These are phyloP conservation scores for Boletus reticuloceps DNA, from an alignment of 768 basidiomycete genomes.

Conservation along the genomic window DNA sequence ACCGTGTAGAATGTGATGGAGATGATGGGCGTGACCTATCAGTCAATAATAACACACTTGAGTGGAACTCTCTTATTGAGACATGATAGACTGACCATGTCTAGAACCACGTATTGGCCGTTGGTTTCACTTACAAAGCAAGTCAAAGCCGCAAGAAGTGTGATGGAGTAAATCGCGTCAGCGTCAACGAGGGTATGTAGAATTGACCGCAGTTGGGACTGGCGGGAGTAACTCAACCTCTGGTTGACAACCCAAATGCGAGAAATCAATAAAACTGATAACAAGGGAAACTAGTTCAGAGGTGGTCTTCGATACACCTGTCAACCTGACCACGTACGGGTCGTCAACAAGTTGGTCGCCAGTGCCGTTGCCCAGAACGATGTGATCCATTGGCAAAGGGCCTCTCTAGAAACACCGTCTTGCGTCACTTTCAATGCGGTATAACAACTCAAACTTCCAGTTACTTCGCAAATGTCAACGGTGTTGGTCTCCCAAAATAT, in stretches of 20 bases:
- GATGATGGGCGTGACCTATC: not conserved
- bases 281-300: not conserved
- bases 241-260: not conserved
- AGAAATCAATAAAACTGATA: not conserved
- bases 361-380: constrained; percentile 19
- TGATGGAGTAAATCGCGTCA: not conserved
- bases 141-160: not conserved
- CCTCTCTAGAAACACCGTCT: not conserved
- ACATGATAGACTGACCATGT: not conserved
- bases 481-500: not conserved
- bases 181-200: not conserved
- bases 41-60: not conserved
- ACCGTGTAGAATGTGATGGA: not conserved
- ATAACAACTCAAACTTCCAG: not conserved
- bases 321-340: constrained; percentile 12
- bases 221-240: not conserved
- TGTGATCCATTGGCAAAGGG: constrained; percentile 30
- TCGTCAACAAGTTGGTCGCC: constrained; percentile 29
- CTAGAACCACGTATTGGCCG: not conserved
- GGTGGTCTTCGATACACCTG: not conserved
- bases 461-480: not conserved
- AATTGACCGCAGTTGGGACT: not conserved
- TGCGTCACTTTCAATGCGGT: constrained; percentile 3
- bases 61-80: not conserved
- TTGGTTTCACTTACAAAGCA: not conserved